Evolutionary conservation across 148 eudicot species (phyloP).

Genomic region (Limonium bicolor): DNA sequence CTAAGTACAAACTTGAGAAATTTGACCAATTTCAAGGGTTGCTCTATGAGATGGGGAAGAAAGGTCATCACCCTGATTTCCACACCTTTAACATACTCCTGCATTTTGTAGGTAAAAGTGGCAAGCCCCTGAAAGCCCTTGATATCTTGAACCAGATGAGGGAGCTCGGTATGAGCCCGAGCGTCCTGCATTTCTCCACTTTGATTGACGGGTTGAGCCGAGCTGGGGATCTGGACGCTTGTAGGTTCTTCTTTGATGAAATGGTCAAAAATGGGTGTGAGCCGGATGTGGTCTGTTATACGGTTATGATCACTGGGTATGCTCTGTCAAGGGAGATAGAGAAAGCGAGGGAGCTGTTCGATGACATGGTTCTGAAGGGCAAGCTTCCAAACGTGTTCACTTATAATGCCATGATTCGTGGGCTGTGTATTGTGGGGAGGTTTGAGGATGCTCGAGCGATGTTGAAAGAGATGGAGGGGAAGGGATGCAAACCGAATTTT

Average conservation of each 20-base stretch:
- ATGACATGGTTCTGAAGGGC: constrained; percentile 50
- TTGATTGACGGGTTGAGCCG: constrained; percentile 86
- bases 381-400: constrained; percentile 74
- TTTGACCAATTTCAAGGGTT: constrained; percentile 43
- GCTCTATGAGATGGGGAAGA: constrained; percentile 60
- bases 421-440: constrained; percentile 56
- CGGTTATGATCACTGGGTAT: constrained; percentile 72
- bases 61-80: constrained; percentile 60
- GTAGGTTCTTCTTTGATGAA: constrained; percentile 63
- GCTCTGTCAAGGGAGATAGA: constrained; percentile 50
- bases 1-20: constrained; percentile 66
- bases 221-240: constrained; percentile 70
- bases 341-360: constrained; percentile 44
- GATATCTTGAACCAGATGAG: constrained; percentile 72
- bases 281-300: constrained; percentile 82
- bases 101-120: constrained; percentile 70
- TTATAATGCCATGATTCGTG: constrained; percentile 74
- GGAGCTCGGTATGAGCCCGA: constrained; percentile 49
- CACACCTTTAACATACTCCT: constrained; percentile 76
- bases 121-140: constrained; percentile 57
- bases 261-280: constrained; percentile 50
- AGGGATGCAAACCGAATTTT: constrained; percentile 29
- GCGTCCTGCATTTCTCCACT: constrained; percentile 70
- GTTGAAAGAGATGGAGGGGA: constrained; percentile 68
- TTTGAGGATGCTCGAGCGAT: constrained; percentile 52